A percentile compares a stretch with the other conserved stretches of the same genome.
phyloP scores from a whole-genome alignment of 2,329 filamentous ascomycete genomes.

The Coniella vitis region DNA sequence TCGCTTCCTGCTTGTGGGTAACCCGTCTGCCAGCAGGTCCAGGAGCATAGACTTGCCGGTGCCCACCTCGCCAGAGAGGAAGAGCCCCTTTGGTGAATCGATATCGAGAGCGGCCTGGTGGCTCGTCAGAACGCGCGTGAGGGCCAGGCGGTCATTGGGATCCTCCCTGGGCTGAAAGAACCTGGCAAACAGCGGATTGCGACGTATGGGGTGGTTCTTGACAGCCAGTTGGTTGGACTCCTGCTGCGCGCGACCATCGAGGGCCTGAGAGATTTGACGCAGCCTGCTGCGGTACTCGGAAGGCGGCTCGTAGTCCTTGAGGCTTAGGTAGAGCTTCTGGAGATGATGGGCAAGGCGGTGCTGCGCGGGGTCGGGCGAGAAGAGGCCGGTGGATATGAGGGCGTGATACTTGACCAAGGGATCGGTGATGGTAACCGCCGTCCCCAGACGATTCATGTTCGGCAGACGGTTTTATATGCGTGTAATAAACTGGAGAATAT shows the following conservation, averaged over 20 bases:
- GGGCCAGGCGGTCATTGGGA: constrained; percentile 51
- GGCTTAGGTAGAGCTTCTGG: constrained; percentile 65
- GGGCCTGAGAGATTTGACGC: constrained; percentile 47
- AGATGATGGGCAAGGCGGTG: constrained; percentile 69
- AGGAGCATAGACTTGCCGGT: constrained; percentile 83
- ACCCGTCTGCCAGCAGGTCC: constrained; percentile 69
- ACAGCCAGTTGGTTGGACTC: constrained; percentile 37
- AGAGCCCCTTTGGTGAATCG: constrained; percentile 65
- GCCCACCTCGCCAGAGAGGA: constrained; percentile 75
- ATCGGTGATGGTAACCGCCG: constrained; percentile 58
- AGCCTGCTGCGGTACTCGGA: constrained; percentile 62
- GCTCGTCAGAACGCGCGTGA: constrained; percentile 62
- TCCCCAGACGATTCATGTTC: constrained; percentile 30
- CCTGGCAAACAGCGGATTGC: constrained; percentile 52
- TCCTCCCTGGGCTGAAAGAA: constrained; percentile 51
- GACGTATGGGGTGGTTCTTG: constrained; percentile 47
- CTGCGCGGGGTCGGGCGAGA: constrained; percentile 63
- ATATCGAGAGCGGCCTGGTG: constrained; percentile 66
- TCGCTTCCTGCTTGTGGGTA: constrained; percentile 66
- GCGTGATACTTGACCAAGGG: constrained; percentile 71
- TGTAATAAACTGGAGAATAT: background rate
- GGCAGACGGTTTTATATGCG: background rate
- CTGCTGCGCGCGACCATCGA: constrained; percentile 30
- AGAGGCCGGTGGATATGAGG: constrained; percentile 58
- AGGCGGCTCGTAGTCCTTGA: constrained; percentile 73